Evolutionary conservation across 78 protist species (phyloP).

Genomic region (Chrysochromulina parva): DNA sequence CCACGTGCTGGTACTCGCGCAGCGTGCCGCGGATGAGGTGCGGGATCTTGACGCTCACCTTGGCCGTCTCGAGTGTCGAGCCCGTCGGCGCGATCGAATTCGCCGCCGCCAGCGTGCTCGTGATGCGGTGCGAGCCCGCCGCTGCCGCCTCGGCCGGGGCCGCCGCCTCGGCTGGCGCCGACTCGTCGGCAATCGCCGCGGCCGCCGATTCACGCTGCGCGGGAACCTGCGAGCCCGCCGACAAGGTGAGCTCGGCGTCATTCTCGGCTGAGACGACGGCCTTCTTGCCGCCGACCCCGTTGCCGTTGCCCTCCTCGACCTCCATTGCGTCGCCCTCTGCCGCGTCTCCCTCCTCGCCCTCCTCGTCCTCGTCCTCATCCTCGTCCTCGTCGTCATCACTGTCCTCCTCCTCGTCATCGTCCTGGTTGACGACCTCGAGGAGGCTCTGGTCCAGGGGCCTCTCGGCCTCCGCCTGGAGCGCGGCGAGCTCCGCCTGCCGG

Average conservation of each 20-base stretch:
- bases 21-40: conserved; percentile 61
- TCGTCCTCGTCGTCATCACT: background rate
- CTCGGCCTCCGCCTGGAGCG: background rate
- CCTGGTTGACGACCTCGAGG: background rate
- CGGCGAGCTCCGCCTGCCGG: background rate
- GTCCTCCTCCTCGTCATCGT: background rate
- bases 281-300: no score
- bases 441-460: background rate
- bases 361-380: background rate
- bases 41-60: conserved; percentile 77
- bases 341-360: background rate
- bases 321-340: conserved; percentile 11
- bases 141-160: background rate
- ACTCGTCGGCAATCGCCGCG: background rate
- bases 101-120: background rate
- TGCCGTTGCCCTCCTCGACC: background rate
- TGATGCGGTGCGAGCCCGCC: background rate
- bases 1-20: conserved; percentile 91
- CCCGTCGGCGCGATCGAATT: conserved; percentile 63
- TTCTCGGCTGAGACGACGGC: no score
- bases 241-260: no score
- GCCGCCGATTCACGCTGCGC: no score
- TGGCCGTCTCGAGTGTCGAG: conserved; percentile 67
- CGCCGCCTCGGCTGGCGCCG: background rate
- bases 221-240: no score